Evolutionary conservation across 2,329 filamentous ascomycete genomes (phyloP).

Genomic region (Talaromyces atroroseus): DNA sequence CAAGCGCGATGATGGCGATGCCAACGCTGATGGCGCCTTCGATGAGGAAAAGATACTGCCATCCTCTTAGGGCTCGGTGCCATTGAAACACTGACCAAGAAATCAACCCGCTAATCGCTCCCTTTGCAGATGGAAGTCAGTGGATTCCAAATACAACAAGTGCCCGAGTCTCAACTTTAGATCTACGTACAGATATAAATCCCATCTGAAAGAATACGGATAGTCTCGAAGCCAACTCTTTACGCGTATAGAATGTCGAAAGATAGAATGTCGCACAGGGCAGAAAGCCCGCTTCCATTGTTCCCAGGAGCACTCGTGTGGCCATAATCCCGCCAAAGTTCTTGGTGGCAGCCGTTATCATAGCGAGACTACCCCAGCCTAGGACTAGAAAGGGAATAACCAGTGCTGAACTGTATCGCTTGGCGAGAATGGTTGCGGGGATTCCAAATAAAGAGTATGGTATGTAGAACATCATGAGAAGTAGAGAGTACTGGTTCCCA

Average conservation of each 20-base stretch:
- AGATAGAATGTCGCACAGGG: conserved; percentile 2
- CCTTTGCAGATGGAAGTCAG: neutral
- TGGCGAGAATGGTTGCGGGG: conserved; percentile 10
- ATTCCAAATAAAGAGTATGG: conserved; percentile 14
- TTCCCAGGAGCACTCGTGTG: conserved; percentile 71
- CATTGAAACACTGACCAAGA: conserved; percentile 9
- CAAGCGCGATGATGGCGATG: neutral
- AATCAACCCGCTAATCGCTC: conserved; percentile 7
- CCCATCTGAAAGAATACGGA: conserved; percentile 4
- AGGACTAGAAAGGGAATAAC: conserved; percentile 3
- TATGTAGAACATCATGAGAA: conserved; percentile 15
- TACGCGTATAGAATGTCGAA: conserved; percentile 3
- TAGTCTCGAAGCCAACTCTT: conserved; percentile 1
- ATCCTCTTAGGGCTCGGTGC: neutral
- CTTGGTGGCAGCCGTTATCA: conserved; percentile 1
- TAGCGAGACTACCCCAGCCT: conserved; percentile 5
- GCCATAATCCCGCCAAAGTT: conserved; percentile 68
- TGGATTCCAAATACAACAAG: neutral
- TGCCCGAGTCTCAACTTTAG: no score
- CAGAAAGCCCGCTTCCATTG: conserved; percentile 59
- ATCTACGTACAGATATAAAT: neutral
- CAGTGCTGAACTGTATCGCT: conserved; percentile 1
- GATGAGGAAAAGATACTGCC: conserved; percentile 12
- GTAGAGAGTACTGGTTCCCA: conserved; percentile 16
- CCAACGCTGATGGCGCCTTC: conserved; percentile 9